phyloP scores from a whole-genome alignment of 768 basidiomycete genomes.

The Serendipita vermifera region DNA sequence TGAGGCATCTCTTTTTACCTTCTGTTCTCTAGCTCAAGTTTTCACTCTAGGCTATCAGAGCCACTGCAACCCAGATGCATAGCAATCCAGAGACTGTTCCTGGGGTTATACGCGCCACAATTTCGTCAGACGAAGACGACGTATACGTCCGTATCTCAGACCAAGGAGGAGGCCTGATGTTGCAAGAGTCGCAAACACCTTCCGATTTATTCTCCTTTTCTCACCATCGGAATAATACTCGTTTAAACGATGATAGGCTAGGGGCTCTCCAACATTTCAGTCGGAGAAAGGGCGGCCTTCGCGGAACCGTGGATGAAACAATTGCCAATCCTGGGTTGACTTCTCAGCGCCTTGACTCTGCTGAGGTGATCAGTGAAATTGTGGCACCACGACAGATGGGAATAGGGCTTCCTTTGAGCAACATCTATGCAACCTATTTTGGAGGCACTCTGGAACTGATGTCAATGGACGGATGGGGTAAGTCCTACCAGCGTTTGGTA shows the following conservation, averaged over 20 bases:
- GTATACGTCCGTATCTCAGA: slow-evolving; percentile 82
- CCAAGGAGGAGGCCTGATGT: slow-evolving; percentile 66
- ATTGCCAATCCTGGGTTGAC: slow-evolving; percentile 27
- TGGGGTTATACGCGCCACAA: slow-evolving; percentile 61
- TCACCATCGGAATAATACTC: slow-evolving; percentile 60
- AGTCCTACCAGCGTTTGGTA: too few species aligned
- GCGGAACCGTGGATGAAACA: slow-evolving; percentile 72
- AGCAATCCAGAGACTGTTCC: slow-evolving; percentile 17
- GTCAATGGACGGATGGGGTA: slow-evolving; percentile 75
- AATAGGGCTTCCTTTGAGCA: slow-evolving; percentile 78
- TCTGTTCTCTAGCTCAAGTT: not conserved
- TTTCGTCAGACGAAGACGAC: slow-evolving; percentile 59
- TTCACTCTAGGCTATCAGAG: slow-evolving; percentile 14
- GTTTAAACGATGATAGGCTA: slow-evolving; percentile 53
- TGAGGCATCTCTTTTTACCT: slow-evolving; percentile 24
- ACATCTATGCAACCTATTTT: slow-evolving; percentile 79
- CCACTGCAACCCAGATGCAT: slow-evolving; percentile 14
- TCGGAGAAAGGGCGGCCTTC: slow-evolving; percentile 46
- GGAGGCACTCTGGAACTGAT: slow-evolving; percentile 69
- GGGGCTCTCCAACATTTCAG: slow-evolving; percentile 55
- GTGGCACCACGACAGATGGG: slow-evolving; percentile 47
- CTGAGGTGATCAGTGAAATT: slow-evolving; percentile 17
- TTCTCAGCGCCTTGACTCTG: slow-evolving; percentile 15
- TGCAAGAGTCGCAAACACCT: slow-evolving; percentile 42
- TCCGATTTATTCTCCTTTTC: slow-evolving; percentile 85